Evolutionary conservation across 768 basidiomycete species (phyloP), one percentile per base, ranked within the genome.

Genomic region (Lentinula aciculospora): DNA sequence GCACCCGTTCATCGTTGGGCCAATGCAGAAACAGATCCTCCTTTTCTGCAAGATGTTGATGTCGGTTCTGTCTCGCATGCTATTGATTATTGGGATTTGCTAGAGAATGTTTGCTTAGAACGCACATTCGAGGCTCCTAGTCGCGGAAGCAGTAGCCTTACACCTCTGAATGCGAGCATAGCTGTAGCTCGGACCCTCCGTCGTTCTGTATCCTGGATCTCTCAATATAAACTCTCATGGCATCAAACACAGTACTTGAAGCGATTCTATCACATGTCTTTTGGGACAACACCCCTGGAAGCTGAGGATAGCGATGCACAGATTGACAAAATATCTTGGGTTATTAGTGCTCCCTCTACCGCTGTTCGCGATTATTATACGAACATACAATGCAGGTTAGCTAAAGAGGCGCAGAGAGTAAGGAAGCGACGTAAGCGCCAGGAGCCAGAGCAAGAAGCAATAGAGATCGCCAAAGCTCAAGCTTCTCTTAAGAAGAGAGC

Each of bases 191-290:
- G 77, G 57, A 78, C 79, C n/a, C 71, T 89, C n/a, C 81, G 83
- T 40, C 81, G 85, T 17, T 62, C 69, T 23, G 71, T 70, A 2
- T 83, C 84, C 1, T 92, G 90, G 90, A 77, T 72, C 31, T 66
- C 77, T 13, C 66, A 74, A 4, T 92, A 91, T 64, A 72, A 76
- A 56, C 69, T 92, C 47, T 82, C 86, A 0, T 84, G 81, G 79
- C 79, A 82, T 65, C 90, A 92, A 68, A 80, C 73, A 39, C 80
- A 81, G 56, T 91, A 85, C 69, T 70, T 92, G 60, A 75, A 74
- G 40, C 77, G 76, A 56, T 81, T 77, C 55, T 67, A 82, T 13
- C 75, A 82, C 57, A 61, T 67, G 19, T 60, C 68, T 4, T 74
- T 72, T 0, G 76, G 71, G 10, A 62, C 67, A 12, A 83, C 80